Percentiles rank a stretch among this genome's conserved stretches.
Conservation (phyloP, 257 asterid genomes). For the Solanum acaule region DNA sequence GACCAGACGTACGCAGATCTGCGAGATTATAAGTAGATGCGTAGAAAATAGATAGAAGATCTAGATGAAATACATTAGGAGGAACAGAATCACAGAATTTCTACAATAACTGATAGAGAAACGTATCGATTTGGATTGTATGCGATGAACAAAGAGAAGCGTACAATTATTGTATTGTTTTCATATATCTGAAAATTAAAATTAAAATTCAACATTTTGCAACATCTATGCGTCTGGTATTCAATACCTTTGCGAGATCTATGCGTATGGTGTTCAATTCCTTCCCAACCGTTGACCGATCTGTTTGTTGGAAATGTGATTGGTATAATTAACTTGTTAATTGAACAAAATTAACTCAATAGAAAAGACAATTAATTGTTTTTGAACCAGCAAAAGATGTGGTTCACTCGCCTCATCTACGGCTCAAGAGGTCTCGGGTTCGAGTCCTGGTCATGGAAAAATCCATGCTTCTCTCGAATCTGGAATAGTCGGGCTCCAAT, state of each 20-base stretch:
- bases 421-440: background rate
- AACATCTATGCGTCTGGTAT: background rate
- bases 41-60: background rate
- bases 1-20: background rate
- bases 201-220: background rate
- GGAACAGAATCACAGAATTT: background rate
- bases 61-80: background rate
- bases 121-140: background rate
- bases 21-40: background rate
- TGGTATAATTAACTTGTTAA: background rate
- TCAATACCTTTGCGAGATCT: background rate
- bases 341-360: background rate
- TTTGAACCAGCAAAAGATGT: background rate
- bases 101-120: background rate
- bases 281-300: background rate
- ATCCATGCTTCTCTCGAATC: fast-evolving
- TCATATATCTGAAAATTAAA: background rate
- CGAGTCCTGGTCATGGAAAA: too few species aligned
- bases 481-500: background rate
- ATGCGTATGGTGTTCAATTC: background rate
- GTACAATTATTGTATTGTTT: background rate
- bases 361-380: background rate
- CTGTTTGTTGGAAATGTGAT: background rate
- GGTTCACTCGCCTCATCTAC: background rate
- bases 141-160: background rate